Evolutionary conservation across 2,329 filamentous ascomycete genomes (phyloP), one percentile per base, ranked within the genome.

Genomic region (Thelonectria olida): DNA sequence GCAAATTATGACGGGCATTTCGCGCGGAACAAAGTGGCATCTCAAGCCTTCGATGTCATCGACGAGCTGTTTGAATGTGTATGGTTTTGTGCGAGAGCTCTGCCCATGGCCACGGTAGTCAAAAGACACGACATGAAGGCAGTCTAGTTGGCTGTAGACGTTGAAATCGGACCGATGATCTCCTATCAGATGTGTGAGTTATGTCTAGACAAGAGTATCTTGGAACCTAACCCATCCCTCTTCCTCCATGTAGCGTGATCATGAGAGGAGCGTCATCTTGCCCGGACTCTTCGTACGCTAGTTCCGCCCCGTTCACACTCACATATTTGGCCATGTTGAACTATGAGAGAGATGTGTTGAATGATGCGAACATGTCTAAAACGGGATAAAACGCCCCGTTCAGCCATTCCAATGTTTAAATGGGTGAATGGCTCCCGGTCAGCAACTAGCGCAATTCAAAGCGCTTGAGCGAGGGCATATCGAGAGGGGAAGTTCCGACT

Each of bases 41-140:
- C 63, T 58, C 7, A 67, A 8, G 4, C 48, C 57, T 17, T 67
- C 65, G 9, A 67, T 62, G 3, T 67, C 65, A 4, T 67, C 65
- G 8, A 67, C 65, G 7, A 67, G 25, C 17, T 67, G 65, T 12
- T 55, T 53, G 27, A 67, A 67, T n/a, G 61, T 66, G 23, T 67
- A 67, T 7, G 65, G 65, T 15, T 66, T 65, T 9, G 63, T 66
- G 1, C 57, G 63, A 19, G 65, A 65, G 34, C 65, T 67, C 34
- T 64, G 63, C 4, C 65, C 65, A 19, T 67, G 65, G 5, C 65
- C 65, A 3, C 65, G 61, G 7, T 48, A 67, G 42, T 67, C 65
- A 31, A 67, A 66, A 8, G 65, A 67, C 22, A 67, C 34, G 7
- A 67, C 58, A 5, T 58, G 63, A 19, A 65, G 48, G 1, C 25